Conservation (phyloP, 768 basidiomycete genomes). For the Mycena polygramma region DNA sequence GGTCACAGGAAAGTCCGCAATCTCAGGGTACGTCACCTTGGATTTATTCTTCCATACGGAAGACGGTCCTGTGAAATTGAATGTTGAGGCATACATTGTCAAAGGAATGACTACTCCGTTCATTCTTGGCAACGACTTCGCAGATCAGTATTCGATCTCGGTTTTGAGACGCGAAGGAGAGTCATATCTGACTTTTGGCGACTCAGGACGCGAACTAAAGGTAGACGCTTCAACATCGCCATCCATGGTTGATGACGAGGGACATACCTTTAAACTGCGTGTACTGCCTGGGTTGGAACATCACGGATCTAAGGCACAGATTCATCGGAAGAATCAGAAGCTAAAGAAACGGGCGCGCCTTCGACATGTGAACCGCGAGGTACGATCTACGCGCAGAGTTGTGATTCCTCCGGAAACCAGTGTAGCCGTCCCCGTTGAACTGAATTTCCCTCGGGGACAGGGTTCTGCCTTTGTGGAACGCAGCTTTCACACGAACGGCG, state of each 20-base stretch:
- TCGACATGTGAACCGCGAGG: neutral
- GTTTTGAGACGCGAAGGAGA: slow-evolving; percentile 36
- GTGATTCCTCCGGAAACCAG: slow-evolving; percentile 34
- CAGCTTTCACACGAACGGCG: slow-evolving; percentile 11
- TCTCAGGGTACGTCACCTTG: slow-evolving; percentile 46
- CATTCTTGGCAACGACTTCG: slow-evolving; percentile 49
- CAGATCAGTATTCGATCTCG: slow-evolving; percentile 49
- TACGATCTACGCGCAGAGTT: neutral
- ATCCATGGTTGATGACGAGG: too few relatives aligned
- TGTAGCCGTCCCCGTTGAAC: slow-evolving; percentile 21
- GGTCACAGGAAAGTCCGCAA: slow-evolving; percentile 32
- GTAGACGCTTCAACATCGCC: neutral
- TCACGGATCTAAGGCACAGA: neutral
- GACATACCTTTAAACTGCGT: slow-evolving; percentile 14
- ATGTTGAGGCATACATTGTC: slow-evolving; percentile 47
- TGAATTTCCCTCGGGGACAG: neutral
- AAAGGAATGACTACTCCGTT: slow-evolving; percentile 47
- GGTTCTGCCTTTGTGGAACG: slow-evolving; percentile 31
- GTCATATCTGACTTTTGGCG: neutral
- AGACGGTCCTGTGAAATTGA: slow-evolving; percentile 41
- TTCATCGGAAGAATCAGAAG: slow-evolving; percentile 17
- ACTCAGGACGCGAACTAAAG: slow-evolving; percentile 5
- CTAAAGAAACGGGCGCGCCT: too few relatives aligned
- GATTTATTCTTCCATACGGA: slow-evolving; percentile 43
- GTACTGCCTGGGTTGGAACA: neutral